A percentile compares a stretch with the other conserved stretches of the same genome.
phyloP scores from a whole-genome alignment of 306 rosid genomes.

The Rosa chinensis region DNA sequence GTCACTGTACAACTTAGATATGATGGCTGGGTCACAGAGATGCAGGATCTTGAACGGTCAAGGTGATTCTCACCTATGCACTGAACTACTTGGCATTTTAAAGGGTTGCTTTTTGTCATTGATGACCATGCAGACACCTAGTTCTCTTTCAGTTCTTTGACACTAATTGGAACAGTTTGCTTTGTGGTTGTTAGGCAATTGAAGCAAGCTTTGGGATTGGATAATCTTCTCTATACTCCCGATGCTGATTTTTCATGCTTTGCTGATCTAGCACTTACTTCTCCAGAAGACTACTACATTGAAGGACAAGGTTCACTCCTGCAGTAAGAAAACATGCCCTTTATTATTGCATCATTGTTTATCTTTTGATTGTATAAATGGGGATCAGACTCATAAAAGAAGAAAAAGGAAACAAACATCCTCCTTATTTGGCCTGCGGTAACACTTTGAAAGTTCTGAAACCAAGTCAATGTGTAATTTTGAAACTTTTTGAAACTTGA shows the following conservation, averaged over 20 bases:
- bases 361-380: not conserved
- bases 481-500: not conserved
- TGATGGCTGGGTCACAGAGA: slow-evolving; percentile 96
- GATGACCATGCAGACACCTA: not conserved
- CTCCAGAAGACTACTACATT: slow-evolving; percentile 89
- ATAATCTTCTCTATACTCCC: slow-evolving; percentile 96
- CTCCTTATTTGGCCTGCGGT: not conserved
- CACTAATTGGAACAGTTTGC: slow-evolving; percentile 3
- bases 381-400: not conserved
- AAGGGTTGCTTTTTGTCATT: slow-evolving; percentile 8
- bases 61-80: slow-evolving; percentile 53
- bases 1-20: slow-evolving; percentile 99
- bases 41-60: slow-evolving; percentile 89
- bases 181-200: slow-evolving; percentile 60
- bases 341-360: not conserved
- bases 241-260: slow-evolving; percentile 99
- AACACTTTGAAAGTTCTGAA: not conserved
- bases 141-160: not conserved
- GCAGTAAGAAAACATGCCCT: slow-evolving; percentile 53
- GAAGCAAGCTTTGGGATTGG: slow-evolving; percentile 77
- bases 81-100: slow-evolving; percentile 14
- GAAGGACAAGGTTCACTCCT: slow-evolving; percentile 98
- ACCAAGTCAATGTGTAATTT: not conserved
- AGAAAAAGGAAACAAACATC: not conserved
- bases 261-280: slow-evolving; percentile 92